Base-by-base conservation (phyloP, 768 basidiomycete genomes). In the Steccherinum ochraceum region DNA sequence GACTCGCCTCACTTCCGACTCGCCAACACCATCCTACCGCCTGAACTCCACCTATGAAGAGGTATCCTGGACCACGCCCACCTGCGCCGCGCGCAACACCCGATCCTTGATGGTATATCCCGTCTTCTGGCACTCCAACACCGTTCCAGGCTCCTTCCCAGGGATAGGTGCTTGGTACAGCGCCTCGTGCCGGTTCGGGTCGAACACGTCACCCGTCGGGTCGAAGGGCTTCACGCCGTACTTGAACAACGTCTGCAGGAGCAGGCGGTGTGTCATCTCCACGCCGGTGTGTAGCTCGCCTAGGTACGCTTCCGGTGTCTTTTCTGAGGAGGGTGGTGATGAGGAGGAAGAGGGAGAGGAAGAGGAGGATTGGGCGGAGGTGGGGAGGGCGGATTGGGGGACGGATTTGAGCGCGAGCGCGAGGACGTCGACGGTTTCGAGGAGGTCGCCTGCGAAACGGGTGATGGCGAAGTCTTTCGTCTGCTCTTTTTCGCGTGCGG, bases 91-190 rank as follows among this genome's bases (percentile, higher is more conserved):
- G 51, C 96, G 80, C 65, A 99, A 69, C 51, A 94, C 81, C 54
- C 96, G 81, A 58, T 92, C 90, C 72, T 95, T 96, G 72, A 99
- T 93, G 71, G 76, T 91, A 73, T 91, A 98, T 3, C 93, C 94
- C 50, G 75, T 74, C 73, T 95, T 93, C 66, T 89, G 87, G 64
- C 88, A 90, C 64, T 95, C 89, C 43, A 96, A 77, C 26, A 98
- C 86, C 2, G 87, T 86, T 12, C 95, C 95, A 1, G 92, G 83
- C 65, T 86, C 84, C 70, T 89, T 91, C 12, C 79, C 89, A n/a
- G 91, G 86, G 56, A 93, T 76, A 19, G 94, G 93, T 21, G 81
- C 89, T 71, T 94, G 92, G 70, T 91, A 98, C 23, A 96, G 75
- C 11, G 96, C 96, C 70, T 99, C 96, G 61, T 98, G 95, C 25